phyloP scores from a whole-genome alignment of 177 flowering plant genomes.

The Telopea speciosissima region DNA sequence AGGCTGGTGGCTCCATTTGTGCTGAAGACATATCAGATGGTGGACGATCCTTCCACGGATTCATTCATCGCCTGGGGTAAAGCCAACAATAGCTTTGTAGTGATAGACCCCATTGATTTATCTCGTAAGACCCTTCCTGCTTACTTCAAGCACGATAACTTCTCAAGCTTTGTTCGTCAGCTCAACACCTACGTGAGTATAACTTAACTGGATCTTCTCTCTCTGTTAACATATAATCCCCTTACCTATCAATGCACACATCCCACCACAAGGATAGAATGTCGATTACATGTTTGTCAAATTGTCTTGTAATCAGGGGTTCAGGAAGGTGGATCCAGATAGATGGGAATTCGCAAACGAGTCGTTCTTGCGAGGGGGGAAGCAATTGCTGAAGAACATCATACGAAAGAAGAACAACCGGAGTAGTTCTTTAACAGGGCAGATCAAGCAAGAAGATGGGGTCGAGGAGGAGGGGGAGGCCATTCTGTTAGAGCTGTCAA shows the following conservation, averaged over 20 bases:
- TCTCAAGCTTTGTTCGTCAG: slow-evolving; percentile 82
- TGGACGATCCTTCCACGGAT: slow-evolving; percentile 10
- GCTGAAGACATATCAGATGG: slow-evolving; percentile 16
- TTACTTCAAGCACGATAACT: slow-evolving; percentile 74
- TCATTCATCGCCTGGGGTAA: slow-evolving; percentile 8
- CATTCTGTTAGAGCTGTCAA: slow-evolving; percentile 36
- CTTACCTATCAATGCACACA: too few species aligned
- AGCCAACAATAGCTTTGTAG: slow-evolving; percentile 11
- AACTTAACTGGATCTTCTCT: background rate
- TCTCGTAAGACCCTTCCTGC: slow-evolving; percentile 60
- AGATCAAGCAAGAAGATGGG: background rate
- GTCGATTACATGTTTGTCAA: background rate
- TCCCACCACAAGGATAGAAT: background rate
- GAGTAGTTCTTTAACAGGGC: background rate
- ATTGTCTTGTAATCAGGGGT: slow-evolving; percentile 27
- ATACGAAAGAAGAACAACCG: background rate
- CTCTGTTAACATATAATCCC: too few species aligned
- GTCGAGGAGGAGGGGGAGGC: slow-evolving; percentile 13
- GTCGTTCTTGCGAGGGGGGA: slow-evolving; percentile 51
- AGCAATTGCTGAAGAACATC: slow-evolving; percentile 49
- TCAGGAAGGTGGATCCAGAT: slow-evolving; percentile 48
- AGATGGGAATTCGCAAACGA: slow-evolving; percentile 65
- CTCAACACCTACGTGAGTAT: slow-evolving; percentile 67
- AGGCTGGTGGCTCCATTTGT: slow-evolving; percentile 7
- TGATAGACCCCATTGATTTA: slow-evolving; percentile 40